These are phyloP conservation scores for Rhodotorula diobovata DNA, from an alignment of 768 basidiomycete species.

Conservation along the genomic window DNA sequence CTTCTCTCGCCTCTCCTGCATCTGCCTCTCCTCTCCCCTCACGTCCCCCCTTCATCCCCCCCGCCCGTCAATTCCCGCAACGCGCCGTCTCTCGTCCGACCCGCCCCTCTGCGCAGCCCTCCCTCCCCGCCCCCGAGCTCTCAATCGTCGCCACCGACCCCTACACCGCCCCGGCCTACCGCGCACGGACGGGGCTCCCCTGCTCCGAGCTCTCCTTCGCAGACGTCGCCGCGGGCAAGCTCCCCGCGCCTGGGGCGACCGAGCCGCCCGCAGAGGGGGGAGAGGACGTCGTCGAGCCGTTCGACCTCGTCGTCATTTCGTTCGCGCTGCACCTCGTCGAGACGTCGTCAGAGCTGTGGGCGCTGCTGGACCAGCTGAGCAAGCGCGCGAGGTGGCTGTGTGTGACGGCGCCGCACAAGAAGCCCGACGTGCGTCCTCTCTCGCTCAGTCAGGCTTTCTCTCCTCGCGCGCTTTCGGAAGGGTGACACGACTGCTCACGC, in stretches of 20 bases:
- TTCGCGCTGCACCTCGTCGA: constrained; percentile 70
- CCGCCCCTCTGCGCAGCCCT: not conserved
- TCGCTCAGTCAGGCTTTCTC: not conserved
- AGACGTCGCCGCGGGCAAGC: constrained; percentile 53
- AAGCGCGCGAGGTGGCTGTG: constrained; percentile 63
- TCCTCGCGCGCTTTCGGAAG: too few species aligned
- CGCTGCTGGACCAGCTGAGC: constrained; percentile 63
- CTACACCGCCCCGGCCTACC: constrained; percentile 62
- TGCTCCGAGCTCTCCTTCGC: constrained; percentile 62
- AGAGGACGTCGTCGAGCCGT: constrained; percentile 30
- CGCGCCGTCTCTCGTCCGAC: constrained; percentile 27
- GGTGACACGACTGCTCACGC: not conserved
- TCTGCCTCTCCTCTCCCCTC: not conserved
- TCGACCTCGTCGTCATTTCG: constrained; percentile 67
- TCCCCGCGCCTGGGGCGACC: constrained; percentile 10
- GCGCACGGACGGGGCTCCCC: constrained; percentile 55
- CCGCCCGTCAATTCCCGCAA: not conserved
- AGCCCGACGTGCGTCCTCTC: constrained; percentile 58
- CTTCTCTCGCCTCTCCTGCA: not conserved
- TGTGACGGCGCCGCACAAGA: constrained; percentile 69
- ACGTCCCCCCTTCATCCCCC: not conserved
- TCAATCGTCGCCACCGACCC: constrained; percentile 44
- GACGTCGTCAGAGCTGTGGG: constrained; percentile 60
- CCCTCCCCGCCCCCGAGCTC: not conserved
- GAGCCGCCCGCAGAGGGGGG: not conserved